Evolutionary conservation across 208 protist species (phyloP).

Genomic region (Kentomonas sorsogonicus): DNA sequence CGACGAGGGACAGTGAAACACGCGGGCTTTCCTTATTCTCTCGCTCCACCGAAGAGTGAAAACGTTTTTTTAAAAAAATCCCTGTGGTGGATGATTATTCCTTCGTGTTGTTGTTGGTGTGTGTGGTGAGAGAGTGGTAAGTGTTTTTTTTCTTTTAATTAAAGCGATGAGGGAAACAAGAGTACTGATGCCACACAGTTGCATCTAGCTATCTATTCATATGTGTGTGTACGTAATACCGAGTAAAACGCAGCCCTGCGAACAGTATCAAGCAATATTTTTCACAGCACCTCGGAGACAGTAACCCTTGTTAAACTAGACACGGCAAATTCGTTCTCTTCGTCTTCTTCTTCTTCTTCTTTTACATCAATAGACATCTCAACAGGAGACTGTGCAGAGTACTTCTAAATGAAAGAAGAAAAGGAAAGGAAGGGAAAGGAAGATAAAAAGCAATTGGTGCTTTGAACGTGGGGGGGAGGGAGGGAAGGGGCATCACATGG

Average conservation of each 20-base stretch:
- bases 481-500: not conserved
- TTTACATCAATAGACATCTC: not conserved
- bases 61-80: no score
- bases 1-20: no score
- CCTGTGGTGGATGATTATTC: not conserved
- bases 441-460: conserved; percentile 6
- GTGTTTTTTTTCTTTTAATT: no score
- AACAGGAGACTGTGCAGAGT: not conserved
- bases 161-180: no score
- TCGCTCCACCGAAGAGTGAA: no score
- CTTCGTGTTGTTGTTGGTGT: not conserved
- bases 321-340: no score
- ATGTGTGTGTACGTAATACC: not conserved
- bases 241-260: not conserved
- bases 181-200: not conserved
- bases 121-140: no score
- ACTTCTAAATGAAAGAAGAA: not conserved
- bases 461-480: not conserved
- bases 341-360: not conserved
- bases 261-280: not conserved
- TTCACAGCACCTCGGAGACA: no score
- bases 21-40: no score
- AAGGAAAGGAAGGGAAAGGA: conserved; percentile 17
- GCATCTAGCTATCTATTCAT: not conserved
- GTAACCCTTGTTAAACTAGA: no score